Percentiles rank a stretch among this genome's conserved stretches.
Conservation (phyloP, 2,329 filamentous ascomycete species). For the Aspergillus pseudoglaucus region DNA sequence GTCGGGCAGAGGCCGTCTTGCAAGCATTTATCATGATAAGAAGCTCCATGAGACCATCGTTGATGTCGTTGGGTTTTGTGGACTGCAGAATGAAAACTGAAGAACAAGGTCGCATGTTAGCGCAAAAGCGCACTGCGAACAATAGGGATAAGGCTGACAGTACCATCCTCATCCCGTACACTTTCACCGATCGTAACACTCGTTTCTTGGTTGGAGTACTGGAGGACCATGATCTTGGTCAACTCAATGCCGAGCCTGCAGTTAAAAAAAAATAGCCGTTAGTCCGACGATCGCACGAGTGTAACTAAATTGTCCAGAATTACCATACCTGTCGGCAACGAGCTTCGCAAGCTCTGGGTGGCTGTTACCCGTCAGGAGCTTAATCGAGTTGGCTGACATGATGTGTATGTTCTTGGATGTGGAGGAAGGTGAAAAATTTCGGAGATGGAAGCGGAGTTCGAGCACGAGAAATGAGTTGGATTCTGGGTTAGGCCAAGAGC, state of each 20-base stretch:
- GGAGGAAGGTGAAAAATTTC: constrained; percentile 5
- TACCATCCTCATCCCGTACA: constrained; percentile 91
- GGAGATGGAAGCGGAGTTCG: neutral
- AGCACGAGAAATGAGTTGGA: neutral
- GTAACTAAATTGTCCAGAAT: neutral
- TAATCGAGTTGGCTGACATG: constrained; percentile 69
- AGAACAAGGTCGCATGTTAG: constrained; percentile 6
- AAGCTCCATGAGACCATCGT: constrained; percentile 96
- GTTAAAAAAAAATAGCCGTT: constrained; percentile 8
- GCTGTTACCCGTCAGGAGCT: constrained; percentile 68
- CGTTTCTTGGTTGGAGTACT: constrained; percentile 58
- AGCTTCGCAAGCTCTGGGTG: constrained; percentile 65
- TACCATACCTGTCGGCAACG: constrained; percentile 58
- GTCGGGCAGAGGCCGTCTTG: constrained; percentile 74
- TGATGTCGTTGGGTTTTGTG: constrained; percentile 90
- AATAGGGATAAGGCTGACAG: constrained; percentile 5
- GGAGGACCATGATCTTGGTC: constrained; percentile 61
- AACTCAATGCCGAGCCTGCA: constrained; percentile 58
- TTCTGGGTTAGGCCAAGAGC: neutral
- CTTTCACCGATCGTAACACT: constrained; percentile 88
- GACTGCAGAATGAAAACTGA: constrained; percentile 92
- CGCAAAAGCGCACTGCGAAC: constrained; percentile 5
- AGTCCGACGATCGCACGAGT: constrained; percentile 1
- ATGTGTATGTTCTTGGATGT: constrained; percentile 5
- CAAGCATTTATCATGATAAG: constrained; percentile 98